These are phyloP conservation scores for Ceratocystis huliohia DNA, from an alignment of 2,329 filamentous ascomycete genomes.

Conservation along the genomic window DNA sequence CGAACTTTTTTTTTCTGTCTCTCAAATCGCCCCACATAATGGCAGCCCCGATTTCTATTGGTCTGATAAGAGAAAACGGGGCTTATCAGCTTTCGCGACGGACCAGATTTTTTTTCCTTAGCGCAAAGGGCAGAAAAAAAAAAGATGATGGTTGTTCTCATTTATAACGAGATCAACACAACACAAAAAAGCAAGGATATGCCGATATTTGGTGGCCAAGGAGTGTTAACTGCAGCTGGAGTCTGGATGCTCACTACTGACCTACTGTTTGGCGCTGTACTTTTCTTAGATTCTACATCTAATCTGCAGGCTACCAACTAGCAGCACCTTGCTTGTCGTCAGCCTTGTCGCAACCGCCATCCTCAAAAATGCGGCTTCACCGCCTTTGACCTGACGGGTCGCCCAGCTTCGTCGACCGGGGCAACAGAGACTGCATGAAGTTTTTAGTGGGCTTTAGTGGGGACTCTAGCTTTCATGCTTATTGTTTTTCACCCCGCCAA, in stretches of 20 bases:
- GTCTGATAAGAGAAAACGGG: conserved; percentile 15
- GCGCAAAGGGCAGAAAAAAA: conserved; percentile 10
- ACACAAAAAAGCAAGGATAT: no score
- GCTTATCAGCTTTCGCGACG: conserved; percentile 11
- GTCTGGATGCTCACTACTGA: not conserved
- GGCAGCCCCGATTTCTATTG: conserved; percentile 13
- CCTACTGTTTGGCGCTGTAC: not conserved
- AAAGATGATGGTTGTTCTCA: not conserved
- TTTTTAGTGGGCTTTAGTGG: not conserved
- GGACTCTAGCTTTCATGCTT: not conserved
- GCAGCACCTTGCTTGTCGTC: not conserved
- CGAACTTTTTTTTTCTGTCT: conserved; percentile 22
- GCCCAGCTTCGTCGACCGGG: conserved; percentile 9
- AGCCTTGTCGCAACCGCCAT: not conserved
- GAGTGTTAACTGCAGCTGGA: not conserved
- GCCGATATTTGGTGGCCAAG: no score
- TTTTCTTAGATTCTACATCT: not conserved
- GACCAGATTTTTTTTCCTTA: not conserved
- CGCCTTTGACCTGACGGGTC: conserved; percentile 1
- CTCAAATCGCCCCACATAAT: conserved; percentile 18
- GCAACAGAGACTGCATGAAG: not conserved
- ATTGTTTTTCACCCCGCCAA: not conserved
- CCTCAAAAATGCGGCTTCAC: conserved; percentile 1
- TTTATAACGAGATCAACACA: no score
- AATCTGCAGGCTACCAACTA: not conserved